phyloP scores from a whole-genome alignment of 306 rosid genomes.

The Pueraria montana region DNA sequence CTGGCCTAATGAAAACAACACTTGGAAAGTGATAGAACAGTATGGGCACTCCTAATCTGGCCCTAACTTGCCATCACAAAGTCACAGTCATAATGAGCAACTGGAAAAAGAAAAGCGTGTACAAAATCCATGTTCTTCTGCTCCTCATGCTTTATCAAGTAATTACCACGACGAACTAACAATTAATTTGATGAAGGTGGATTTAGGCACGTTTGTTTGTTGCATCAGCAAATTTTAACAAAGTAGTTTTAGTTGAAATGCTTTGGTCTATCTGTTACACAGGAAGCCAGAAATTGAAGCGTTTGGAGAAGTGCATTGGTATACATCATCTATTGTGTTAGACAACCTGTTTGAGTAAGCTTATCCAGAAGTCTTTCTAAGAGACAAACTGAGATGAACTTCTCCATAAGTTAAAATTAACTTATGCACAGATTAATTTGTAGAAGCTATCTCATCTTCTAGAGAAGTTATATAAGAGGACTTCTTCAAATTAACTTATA shows the following conservation, averaged over 20 bases:
- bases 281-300: neutral
- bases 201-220: conserved; percentile 10
- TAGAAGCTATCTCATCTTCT: too few relatives aligned
- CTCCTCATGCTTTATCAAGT: conserved; percentile 20
- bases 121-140: conserved; percentile 11
- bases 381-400: too few relatives aligned
- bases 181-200: neutral
- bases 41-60: conserved; percentile 27
- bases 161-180: neutral
- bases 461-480: too few relatives aligned
- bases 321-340: neutral
- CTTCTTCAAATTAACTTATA: too few relatives aligned
- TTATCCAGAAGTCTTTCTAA: too few relatives aligned
- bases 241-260: conserved; percentile 1
- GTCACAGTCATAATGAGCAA: conserved; percentile 45
- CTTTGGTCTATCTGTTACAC: neutral
- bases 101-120: neutral
- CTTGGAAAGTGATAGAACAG: conserved; percentile 48
- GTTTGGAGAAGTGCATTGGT: neutral
- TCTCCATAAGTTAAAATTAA: too few relatives aligned
- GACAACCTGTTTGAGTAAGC: too few relatives aligned
- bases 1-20: conserved; percentile 31
- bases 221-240: conserved; percentile 24
- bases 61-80: conserved; percentile 26
- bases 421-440: too few relatives aligned